A percentile compares a stretch with the other conserved stretches of the same genome.
These are phyloP conservation scores for Veloboletus limbatus DNA, from an alignment of 1,284 basidiomycete species.

Conservation along the genomic window DNA sequence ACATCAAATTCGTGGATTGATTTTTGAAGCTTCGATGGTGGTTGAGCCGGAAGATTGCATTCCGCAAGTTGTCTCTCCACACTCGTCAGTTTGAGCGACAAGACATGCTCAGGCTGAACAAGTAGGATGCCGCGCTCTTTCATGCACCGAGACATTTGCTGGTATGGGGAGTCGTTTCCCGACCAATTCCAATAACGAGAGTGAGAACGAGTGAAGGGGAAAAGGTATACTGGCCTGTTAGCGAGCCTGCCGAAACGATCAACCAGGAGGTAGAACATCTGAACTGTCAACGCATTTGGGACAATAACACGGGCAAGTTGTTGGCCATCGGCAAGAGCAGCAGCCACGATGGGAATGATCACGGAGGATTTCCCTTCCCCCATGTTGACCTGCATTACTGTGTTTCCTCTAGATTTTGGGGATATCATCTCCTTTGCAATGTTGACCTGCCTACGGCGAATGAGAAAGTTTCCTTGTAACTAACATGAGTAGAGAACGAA, in stretches of 20 bases:
- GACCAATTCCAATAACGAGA: too few relatives aligned
- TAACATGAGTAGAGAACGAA: constrained; percentile 10
- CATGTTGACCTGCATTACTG: constrained; percentile 49
- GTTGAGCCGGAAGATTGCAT: neutral
- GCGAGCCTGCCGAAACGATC: constrained; percentile 41
- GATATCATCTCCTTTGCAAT: constrained; percentile 46
- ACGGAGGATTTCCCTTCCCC: constrained; percentile 59
- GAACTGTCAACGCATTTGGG: too few relatives aligned
- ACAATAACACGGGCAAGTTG: constrained; percentile 45
- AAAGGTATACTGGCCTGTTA: constrained; percentile 44
- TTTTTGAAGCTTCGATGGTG: neutral
- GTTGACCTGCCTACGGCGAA: constrained; percentile 38
- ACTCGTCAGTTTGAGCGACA: constrained; percentile 34
- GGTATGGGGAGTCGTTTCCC: too few relatives aligned
- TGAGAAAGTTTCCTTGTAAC: constrained; percentile 43
- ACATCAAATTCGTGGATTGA: neutral
- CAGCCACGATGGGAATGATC: constrained; percentile 43
- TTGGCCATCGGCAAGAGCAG: constrained; percentile 41
- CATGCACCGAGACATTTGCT: constrained; percentile 38
- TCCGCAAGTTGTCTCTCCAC: constrained; percentile 15
- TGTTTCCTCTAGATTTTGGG: constrained; percentile 36
- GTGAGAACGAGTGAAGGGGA: constrained; percentile 44
- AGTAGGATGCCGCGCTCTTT: constrained; percentile 41
- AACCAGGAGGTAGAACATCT: constrained; percentile 48
- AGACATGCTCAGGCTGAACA: constrained; percentile 47